These are phyloP conservation scores for Backusella morwellensis DNA, from an alignment of 192 early-diverging fungal genomes.

Conservation along the genomic window DNA sequence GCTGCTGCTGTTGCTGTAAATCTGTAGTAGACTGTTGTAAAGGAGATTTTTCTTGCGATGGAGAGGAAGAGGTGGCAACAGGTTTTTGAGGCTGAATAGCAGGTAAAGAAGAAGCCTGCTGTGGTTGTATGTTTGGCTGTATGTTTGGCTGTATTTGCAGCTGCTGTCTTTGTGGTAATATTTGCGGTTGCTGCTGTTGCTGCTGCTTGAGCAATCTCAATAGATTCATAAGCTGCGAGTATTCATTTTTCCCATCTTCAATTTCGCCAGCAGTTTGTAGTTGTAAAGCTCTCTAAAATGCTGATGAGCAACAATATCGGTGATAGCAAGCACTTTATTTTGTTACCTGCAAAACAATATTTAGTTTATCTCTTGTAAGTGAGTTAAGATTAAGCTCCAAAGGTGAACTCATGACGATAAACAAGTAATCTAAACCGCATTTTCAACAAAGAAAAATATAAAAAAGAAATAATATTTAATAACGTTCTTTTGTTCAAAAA, in stretches of 20 bases:
- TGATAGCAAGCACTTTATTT: neutral
- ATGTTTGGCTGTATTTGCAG: neutral
- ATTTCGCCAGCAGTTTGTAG: slow-evolving; percentile 55
- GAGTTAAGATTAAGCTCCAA: slow-evolving; percentile 15
- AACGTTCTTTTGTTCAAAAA: neutral
- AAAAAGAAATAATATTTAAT: neutral
- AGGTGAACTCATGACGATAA: slow-evolving; percentile 2
- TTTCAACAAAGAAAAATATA: neutral
- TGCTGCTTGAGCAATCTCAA: slow-evolving; percentile 40
- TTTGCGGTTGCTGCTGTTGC: slow-evolving; percentile 27
- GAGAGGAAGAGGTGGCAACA: neutral
- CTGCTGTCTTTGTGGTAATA: neutral
- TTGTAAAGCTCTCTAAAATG: slow-evolving; percentile 22
- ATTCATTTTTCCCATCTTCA: slow-evolving; percentile 74
- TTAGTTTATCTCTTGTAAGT: slow-evolving; percentile 27
- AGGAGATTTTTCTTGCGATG: neutral
- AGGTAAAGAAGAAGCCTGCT: slow-evolving; percentile 2
- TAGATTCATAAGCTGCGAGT: slow-evolving; percentile 61
- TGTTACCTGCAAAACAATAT: slow-evolving; percentile 27
- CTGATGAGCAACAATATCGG: neutral
- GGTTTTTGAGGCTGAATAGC: neutral
- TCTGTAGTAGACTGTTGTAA: slow-evolving; percentile 4
- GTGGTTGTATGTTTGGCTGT: slow-evolving; percentile 1
- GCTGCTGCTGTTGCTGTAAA: slow-evolving; percentile 12
- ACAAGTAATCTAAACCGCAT: neutral